Conservation (phyloP, 2,329 filamentous ascomycete genomes). For the Nannizziopsis barbatae region DNA sequence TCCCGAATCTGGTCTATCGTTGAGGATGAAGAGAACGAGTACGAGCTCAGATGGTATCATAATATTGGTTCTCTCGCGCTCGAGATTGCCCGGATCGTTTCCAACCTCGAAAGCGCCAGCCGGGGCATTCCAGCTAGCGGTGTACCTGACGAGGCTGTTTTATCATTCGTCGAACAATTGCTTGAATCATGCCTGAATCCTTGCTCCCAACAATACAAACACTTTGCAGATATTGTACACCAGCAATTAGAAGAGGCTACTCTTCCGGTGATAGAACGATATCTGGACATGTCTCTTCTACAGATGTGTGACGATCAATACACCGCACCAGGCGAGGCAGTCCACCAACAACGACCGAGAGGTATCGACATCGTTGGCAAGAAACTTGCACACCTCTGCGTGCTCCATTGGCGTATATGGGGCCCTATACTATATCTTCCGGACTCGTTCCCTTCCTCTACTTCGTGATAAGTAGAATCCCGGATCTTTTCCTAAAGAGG, state of each 20-base stretch:
- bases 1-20: constrained; percentile 32
- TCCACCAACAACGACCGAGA: constrained; percentile 21
- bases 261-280: constrained; percentile 25
- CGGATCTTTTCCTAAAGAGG: no score
- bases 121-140: constrained; percentile 14
- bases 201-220: constrained; percentile 25
- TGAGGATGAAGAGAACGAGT: constrained; percentile 3
- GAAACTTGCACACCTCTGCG: constrained; percentile 67
- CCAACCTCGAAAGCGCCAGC: constrained; percentile 8
- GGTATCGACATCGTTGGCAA: constrained; percentile 49
- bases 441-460: not conserved
- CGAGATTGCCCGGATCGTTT: constrained; percentile 31
- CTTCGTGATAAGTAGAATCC: no score
- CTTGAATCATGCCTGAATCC: constrained; percentile 29
- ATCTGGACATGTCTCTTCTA: constrained; percentile 33
- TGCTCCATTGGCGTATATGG: constrained; percentile 89
- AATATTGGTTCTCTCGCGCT: constrained; percentile 31
- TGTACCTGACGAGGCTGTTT: constrained; percentile 25
- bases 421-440: constrained; percentile 55
- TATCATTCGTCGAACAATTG: constrained; percentile 25
- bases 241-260: constrained; percentile 27
- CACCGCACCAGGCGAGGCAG: constrained; percentile 17
- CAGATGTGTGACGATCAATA: constrained; percentile 37
- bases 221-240: constrained; percentile 26
- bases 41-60: constrained; percentile 22